These are phyloP conservation scores for Plasmodium gonderi DNA, from an alignment of 169 alveolate genomes.

Conservation along the genomic window DNA sequence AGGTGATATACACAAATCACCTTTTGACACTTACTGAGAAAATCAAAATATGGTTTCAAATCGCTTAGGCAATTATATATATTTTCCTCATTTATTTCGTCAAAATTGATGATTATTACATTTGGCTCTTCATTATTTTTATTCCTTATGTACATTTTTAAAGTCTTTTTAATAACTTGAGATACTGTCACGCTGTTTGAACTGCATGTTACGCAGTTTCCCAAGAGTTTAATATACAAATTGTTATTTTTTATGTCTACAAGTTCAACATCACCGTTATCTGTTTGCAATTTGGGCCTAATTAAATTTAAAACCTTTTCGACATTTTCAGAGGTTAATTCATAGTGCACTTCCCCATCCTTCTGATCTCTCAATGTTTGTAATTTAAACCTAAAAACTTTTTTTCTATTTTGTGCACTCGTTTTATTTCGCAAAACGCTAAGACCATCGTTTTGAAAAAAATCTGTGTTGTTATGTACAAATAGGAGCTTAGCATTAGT, in stretches of 20 bases:
- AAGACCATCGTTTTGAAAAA: not conserved
- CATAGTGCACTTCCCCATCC: conserved; percentile 63
- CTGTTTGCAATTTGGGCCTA: conserved; percentile 82
- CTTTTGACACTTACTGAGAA: conserved; percentile 34
- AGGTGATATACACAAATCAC: not conserved
- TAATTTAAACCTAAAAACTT: conserved; percentile 5
- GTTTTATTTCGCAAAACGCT: conserved; percentile 29
- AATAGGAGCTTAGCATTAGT: conserved; percentile 11
- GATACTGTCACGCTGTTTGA: conserved; percentile 80
- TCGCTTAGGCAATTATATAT: conserved; percentile 28
- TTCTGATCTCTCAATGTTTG: not conserved
- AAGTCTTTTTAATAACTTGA: conserved; percentile 80
- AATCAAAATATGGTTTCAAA: conserved; percentile 69
- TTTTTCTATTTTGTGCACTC: conserved; percentile 16
- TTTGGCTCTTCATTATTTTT: conserved; percentile 77
- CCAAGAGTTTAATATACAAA: conserved; percentile 74
- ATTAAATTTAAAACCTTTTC: conserved; percentile 83
- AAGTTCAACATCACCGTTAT: conserved; percentile 83
- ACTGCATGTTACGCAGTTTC: conserved; percentile 84
- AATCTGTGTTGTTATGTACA: conserved; percentile 9
- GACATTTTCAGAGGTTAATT: conserved; percentile 77
- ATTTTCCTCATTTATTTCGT: conserved; percentile 78
- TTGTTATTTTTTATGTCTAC: conserved; percentile 78
- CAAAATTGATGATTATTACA: conserved; percentile 74
- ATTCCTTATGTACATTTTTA: conserved; percentile 76